Conservation (phyloP, 495 filamentous ascomycete genomes). For the Bombardia bombarda region DNA sequence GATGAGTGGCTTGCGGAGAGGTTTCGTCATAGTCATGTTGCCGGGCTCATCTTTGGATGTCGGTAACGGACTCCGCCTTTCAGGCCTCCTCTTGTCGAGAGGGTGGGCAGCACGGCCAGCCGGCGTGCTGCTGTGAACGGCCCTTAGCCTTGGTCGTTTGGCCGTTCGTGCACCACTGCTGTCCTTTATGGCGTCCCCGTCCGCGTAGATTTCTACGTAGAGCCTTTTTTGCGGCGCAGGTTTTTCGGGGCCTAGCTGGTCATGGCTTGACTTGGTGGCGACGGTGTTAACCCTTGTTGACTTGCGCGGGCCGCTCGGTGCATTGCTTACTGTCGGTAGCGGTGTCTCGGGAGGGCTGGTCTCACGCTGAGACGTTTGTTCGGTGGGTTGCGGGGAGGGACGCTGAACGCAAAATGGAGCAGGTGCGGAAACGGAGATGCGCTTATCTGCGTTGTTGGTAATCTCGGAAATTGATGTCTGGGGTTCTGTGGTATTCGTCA, state of each 20-base stretch:
- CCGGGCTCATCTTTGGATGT: neutral
- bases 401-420: conserved; percentile 1
- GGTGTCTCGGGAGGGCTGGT: neutral
- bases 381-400: neutral
- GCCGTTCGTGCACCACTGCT: neutral
- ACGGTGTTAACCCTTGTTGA: conserved; percentile 1
- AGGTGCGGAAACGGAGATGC: conserved; percentile 1
- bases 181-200: neutral
- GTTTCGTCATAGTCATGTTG: neutral
- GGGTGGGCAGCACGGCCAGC: neutral
- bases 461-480: neutral
- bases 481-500: conserved; percentile 1
- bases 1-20: neutral
- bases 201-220: neutral
- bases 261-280: neutral
- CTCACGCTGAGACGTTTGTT: neutral
- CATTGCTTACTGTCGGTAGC: neutral
- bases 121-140: neutral
- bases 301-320: neutral
- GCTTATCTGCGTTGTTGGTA: neutral
- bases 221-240: conserved; percentile 2
- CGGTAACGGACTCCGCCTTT: conserved; percentile 1
- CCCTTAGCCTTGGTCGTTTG: conserved; percentile 2
- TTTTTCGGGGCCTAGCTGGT: conserved; percentile 1
- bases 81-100: neutral